phyloP scores from a whole-genome alignment of 1,139 yeast genomes.

The Scheffersomyces quercinus region DNA sequence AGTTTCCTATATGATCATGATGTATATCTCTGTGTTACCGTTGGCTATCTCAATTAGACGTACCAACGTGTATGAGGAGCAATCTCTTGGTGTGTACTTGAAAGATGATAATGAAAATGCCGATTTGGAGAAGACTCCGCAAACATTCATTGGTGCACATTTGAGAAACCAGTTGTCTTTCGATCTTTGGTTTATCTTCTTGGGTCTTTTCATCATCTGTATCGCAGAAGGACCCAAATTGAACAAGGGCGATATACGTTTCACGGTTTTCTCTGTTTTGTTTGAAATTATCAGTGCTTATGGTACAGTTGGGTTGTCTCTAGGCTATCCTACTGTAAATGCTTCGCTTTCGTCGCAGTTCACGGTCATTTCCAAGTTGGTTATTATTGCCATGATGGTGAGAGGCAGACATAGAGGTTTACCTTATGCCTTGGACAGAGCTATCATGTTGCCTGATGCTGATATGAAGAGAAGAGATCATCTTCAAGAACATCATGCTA shows the following conservation, averaged over 20 bases:
- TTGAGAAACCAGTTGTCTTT: slow-evolving; percentile 88
- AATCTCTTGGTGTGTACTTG: slow-evolving; percentile 81
- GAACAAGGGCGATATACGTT: slow-evolving; percentile 44
- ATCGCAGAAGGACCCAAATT: slow-evolving; percentile 77
- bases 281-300: slow-evolving; percentile 94
- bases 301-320: slow-evolving; percentile 90
- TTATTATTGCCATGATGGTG: slow-evolving; percentile 84
- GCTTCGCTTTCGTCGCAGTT: slow-evolving; percentile 77
- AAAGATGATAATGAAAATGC: slow-evolving; percentile 38
- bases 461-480: slow-evolving; percentile 67
- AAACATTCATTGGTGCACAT: slow-evolving; percentile 82
- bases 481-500: slow-evolving; percentile 60
- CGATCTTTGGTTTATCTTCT: slow-evolving; percentile 90
- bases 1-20: slow-evolving; percentile 92
- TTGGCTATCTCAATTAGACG: slow-evolving; percentile 94
- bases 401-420: slow-evolving; percentile 97
- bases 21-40: slow-evolving; percentile 96
- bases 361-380: slow-evolving; percentile 71
- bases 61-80: slow-evolving; percentile 97
- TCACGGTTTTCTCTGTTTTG: slow-evolving; percentile 69
- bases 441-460: slow-evolving; percentile 82
- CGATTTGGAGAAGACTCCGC: slow-evolving; percentile 37
- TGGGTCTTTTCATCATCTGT: slow-evolving; percentile 84
- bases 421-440: slow-evolving; percentile 92
- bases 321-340: slow-evolving; percentile 71